These are phyloP conservation scores for Boletus austroedulis DNA, from an alignment of 1,284 basidiomycete genomes.

Conservation along the genomic window DNA sequence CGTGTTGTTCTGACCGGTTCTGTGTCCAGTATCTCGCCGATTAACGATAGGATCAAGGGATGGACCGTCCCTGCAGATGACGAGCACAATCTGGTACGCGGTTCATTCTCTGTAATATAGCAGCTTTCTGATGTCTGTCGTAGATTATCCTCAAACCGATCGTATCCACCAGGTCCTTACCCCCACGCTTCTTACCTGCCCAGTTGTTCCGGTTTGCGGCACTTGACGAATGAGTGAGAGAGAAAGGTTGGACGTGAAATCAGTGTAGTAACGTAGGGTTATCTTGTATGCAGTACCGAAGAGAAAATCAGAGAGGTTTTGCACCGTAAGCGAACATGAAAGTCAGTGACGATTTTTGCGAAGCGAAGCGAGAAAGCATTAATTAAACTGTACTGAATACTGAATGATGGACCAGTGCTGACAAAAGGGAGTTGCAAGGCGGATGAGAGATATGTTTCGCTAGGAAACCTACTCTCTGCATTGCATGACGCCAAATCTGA, in stretches of 20 bases:
- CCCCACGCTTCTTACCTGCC: background rate
- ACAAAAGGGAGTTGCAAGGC: too few relatives aligned
- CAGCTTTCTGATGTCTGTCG: background rate
- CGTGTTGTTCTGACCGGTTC: background rate
- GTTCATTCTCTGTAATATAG: background rate
- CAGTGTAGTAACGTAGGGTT: background rate
- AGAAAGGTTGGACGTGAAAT: background rate
- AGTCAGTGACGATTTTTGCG: too few relatives aligned
- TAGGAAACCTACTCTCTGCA: too few relatives aligned
- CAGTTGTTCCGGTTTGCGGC: background rate
- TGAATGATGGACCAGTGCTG: too few relatives aligned
- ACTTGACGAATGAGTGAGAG: background rate
- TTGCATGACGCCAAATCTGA: too few relatives aligned
- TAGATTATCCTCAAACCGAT: background rate
- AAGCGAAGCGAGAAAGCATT: too few relatives aligned
- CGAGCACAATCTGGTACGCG: background rate
- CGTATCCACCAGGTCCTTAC: background rate
- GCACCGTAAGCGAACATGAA: too few relatives aligned
- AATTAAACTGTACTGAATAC: too few relatives aligned
- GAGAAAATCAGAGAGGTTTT: too few relatives aligned
- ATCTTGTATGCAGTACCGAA: background rate
- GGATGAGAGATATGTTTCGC: too few relatives aligned
- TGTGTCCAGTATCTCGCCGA: background rate
- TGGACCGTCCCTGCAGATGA: background rate
- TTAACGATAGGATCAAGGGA: background rate